Base-by-base conservation (phyloP, 1,284 basidiomycete species). In the Xerocomus amazonicus region DNA sequence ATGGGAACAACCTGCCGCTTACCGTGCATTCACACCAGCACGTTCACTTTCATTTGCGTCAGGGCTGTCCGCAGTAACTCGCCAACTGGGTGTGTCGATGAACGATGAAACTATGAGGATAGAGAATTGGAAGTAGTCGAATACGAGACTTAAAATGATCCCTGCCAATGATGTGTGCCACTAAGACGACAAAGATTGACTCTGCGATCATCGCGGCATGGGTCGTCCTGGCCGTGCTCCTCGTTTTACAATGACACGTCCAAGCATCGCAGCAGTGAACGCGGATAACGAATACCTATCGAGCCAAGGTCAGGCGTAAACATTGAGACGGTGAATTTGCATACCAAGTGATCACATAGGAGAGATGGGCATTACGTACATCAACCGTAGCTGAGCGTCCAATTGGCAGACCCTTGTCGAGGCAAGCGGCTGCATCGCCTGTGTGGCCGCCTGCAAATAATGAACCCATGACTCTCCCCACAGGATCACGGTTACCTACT, bases 291-390 rank as follows among this genome's bases (percentile, higher is more conserved):
- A 77, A 70, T 83, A 89, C 86, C 87, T 89, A 53, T 48, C 16
- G 44, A 42, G 28, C 16, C 28, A 26, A 42, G 39, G 31, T 52
- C 16, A 46, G 43, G 46, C 52, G 34, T 16, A 45, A 47, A 26
- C 34, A 26, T 19, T 33, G 29, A 17, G 23, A 43, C 37, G 33
- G 19, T 47, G 47, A 5, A 27, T 43, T 53, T 27, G 58, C 76
- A 43, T 60, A 94, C 96, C 96, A 99, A 10, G 96, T 99, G 16
- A 89, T 81, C 6, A 96, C 92, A 68, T 99, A 99, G 6, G 93
- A 95, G 9, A 92, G 79, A 73, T 99, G 96, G 49, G 93, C 85
- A 69, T 99, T 99, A 37, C 97, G 79, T 44, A 99, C 72, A 63
- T 98, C 92, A 38, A 98, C 87, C 4, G 83, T 82, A 2, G 93